Evolutionary conservation across 352 stramenopile species (phyloP), one percentile per base, ranked within the genome.

Genomic region (Globisporangium parvum): DNA sequence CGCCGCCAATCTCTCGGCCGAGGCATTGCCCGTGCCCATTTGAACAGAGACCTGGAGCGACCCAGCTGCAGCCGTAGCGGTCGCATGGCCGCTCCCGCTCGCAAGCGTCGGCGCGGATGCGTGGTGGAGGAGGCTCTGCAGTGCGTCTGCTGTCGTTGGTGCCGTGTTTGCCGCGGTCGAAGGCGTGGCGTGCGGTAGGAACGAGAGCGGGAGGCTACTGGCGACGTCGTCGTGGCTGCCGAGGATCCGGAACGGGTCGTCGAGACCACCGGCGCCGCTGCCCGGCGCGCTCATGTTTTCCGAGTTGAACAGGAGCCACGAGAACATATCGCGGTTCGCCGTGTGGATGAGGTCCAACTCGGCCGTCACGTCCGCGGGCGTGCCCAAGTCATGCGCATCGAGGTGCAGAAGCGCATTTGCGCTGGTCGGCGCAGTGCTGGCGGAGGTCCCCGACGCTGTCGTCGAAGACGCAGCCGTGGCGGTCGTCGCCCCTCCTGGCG

Each of bases 241-340:
- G 9, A 90, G 75, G 69, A 88, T 76, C 42, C 77, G 77, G 61
- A 90, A 90, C 6, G 77, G 77, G 51, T 90, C 77, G 57, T 90
- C 75, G 41, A 79, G 58, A 11, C 35, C 21, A 49, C 33, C 48
- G 52, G 47, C 33, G 39, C 50, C 50, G 31, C 47, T 23, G 33
- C 59, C 60, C 14, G 75, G 66, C 33, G 80, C 80, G 37, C 73
- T 73, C 62, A 91, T 88, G 67, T 89, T 85, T 62, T 92, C 81
- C 63, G 81, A 92, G 72, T 90, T 92, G 66, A 90, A 88, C 23
- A 92, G 64, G 55, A 90, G 69, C 81, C 81, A 92, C 52, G 81
- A 90, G 59, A 92, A 90, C 79, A 92, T 87, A 61, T 92, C 81
- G 51, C 80, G 80, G 64, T 88, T 91, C 24, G 77, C 76, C 52